Conservation (phyloP, 2,329 filamentous ascomycete species). For the Chaetomium strumarium region DNA sequence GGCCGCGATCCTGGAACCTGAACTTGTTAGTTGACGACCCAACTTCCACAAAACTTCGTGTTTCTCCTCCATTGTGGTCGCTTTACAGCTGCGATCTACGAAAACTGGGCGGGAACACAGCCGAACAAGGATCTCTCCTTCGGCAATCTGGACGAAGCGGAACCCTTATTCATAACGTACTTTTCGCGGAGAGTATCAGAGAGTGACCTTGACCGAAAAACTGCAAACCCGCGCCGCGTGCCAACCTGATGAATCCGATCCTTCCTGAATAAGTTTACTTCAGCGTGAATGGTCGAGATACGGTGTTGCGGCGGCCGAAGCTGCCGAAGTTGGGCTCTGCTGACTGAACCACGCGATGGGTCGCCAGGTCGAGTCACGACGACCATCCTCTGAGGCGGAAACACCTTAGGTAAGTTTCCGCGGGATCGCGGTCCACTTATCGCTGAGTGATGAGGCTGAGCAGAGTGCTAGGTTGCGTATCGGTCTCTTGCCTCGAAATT, state of each 20-base stretch:
- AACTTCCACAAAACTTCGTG: slow-evolving; percentile 7
- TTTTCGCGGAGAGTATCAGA: background rate
- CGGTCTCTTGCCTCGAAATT: background rate
- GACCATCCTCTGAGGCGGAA: background rate
- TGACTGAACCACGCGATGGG: background rate
- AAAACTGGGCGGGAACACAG: background rate
- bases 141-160: background rate
- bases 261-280: too few species aligned
- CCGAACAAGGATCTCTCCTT: background rate
- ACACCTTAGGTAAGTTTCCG: background rate
- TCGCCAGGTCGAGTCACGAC: background rate
- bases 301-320: background rate
- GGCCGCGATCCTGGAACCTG: background rate
- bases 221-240: background rate
- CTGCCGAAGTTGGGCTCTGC: background rate
- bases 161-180: background rate
- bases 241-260: background rate
- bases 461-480: slow-evolving; percentile 4
- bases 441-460: slow-evolving; percentile 3
- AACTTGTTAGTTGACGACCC: slow-evolving; percentile 12
- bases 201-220: background rate
- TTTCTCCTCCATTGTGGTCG: background rate
- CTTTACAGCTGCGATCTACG: background rate
- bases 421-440: background rate
- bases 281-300: slow-evolving; percentile 6